These are phyloP conservation scores for Cladosporium sp. DNA, from an alignment of 2,329 filamentous ascomycete species.

Conservation along the genomic window DNA sequence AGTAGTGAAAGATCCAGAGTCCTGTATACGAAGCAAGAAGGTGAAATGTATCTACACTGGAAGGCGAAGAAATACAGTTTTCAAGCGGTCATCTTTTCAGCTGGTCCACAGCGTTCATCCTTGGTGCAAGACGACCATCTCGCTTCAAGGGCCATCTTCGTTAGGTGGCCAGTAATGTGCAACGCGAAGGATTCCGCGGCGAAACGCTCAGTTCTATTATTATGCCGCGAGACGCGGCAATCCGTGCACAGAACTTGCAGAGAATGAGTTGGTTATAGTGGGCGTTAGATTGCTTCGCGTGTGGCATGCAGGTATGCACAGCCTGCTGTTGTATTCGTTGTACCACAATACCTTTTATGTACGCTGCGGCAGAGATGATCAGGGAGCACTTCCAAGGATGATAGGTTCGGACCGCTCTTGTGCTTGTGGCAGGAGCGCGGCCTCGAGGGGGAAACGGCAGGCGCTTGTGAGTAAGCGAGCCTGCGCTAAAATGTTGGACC, in stretches of 20 bases:
- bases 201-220: background rate
- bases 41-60: background rate
- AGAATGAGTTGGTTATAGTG: background rate
- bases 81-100: background rate
- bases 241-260: background rate
- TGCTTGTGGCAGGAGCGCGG: background rate
- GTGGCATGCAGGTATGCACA: background rate
- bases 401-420: background rate
- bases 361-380: background rate
- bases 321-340: background rate
- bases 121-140: background rate
- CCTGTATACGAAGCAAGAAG: background rate
- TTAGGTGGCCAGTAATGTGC: background rate
- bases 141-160: background rate
- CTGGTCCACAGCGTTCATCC: background rate
- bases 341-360: background rate
- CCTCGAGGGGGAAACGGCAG: background rate
- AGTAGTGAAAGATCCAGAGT: background rate
- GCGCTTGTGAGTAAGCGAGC: background rate
- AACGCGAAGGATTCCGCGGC: background rate
- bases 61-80: background rate
- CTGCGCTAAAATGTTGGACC: background rate
- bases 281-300: background rate
- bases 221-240: background rate
- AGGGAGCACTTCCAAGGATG: background rate